These are phyloP conservation scores for Xenosphaeropsis pyriputrescens DNA, from an alignment of 2,329 filamentous ascomycete genomes.

Conservation along the genomic window DNA sequence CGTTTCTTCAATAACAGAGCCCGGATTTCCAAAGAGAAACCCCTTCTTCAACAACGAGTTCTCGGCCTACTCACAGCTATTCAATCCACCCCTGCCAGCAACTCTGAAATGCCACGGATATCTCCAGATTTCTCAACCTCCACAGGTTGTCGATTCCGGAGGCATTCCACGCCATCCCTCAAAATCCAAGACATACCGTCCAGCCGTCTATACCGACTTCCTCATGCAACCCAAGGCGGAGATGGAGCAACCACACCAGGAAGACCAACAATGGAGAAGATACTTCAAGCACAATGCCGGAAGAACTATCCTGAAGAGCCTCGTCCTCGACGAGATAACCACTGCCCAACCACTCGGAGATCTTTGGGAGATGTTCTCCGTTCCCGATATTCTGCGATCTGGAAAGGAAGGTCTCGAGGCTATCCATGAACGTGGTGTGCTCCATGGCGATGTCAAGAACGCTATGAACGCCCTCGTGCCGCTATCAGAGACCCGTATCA, in stretches of 20 bases:
- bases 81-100: neutral
- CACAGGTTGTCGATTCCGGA: neutral
- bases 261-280: neutral
- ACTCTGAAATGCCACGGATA: neutral
- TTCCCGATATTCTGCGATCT: neutral
- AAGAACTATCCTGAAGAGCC: neutral
- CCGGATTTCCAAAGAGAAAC: neutral
- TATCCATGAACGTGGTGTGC: neutral
- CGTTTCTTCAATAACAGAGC: neutral
- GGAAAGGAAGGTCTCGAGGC: neutral
- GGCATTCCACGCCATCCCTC: neutral
- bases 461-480: neutral
- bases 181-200: neutral
- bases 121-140: neutral
- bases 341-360: neutral
- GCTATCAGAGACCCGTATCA: neutral
- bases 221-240: neutral
- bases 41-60: neutral
- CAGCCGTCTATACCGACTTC: neutral
- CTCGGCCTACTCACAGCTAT: neutral
- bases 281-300: neutral
- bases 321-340: neutral
- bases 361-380: neutral
- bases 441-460: slow-evolving; percentile 1
- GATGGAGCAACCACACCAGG: neutral